phyloP scores from a whole-genome alignment of 1,284 basidiomycete species.

The Ceratobasidium sp. region DNA sequence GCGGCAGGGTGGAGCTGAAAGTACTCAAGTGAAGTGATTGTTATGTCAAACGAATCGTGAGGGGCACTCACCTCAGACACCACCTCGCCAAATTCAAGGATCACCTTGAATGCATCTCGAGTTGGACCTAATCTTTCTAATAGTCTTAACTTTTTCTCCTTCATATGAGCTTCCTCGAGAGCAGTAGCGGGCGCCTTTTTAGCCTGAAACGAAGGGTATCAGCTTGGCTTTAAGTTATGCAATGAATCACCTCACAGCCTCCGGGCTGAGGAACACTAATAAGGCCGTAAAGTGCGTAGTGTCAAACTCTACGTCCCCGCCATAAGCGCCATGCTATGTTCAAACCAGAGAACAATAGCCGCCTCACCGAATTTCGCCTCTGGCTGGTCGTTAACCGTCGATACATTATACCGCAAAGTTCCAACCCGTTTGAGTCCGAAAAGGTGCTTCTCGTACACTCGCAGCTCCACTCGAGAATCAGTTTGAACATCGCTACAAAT shows the following conservation, averaged over 20 bases:
- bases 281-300: not conserved
- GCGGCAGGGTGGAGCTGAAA: not conserved
- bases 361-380: not conserved
- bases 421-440: not conserved
- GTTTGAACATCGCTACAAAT: not conserved
- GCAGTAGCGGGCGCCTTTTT: not conserved
- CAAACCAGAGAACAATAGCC: not conserved
- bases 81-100: not conserved
- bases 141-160: not conserved
- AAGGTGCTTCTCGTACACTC: not conserved
- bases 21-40: too few relatives aligned
- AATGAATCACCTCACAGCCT: not conserved
- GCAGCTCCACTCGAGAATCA: not conserved
- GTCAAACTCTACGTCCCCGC: not conserved
- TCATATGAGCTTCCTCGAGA: not conserved
- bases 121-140: not conserved
- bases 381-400: not conserved
- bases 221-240: not conserved
- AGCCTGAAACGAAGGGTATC: not conserved
- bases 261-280: not conserved
- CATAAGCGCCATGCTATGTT: not conserved
- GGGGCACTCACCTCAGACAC: not conserved
- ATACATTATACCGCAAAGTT: not conserved
- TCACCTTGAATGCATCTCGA: not conserved
- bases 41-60: too few relatives aligned